Evolutionary conservation across 495 filamentous ascomycete genomes (phyloP), one percentile per base, ranked within the genome.

Genomic region (Cercophora scortea): DNA sequence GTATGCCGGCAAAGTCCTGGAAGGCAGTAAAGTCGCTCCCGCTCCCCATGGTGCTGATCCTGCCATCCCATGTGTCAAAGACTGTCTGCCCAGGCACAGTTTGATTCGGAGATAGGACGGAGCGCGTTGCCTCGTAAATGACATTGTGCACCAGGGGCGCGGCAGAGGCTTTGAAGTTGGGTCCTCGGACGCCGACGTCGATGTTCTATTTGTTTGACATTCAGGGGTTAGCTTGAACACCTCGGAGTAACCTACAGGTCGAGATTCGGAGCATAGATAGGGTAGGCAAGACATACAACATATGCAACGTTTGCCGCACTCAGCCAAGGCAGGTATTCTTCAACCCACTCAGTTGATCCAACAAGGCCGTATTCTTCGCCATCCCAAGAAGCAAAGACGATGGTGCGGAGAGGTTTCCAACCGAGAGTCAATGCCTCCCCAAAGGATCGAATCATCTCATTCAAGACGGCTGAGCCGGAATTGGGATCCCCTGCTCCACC

Each of bases 371-470:
- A 97, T 65, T 95, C 90, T 62, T 89, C 88, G 32, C 84, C 93
- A 61, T 98, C 93, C 93, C 93, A 97, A 59, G 85, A 92, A 19
- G 87, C 88, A 66, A 97, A 96, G 53, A 93, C 85, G 56, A 98
- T 90, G 6, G 89, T 95, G 11, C 93, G 85, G 1, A 91, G 72
- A 11, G 93, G 93, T 47, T 87, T 85, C 93, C 93, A 98, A 9
- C 91, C 92, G 32, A 79, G 79, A 18, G 73, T 75, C n/a, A 85
- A 67, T 36, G 95, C 81, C 50, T 87, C 75, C 32, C 90, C 89
- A 61, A 97, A 87, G 53, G 88, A 82, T 6, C 87, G 81, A 32
- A 94, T 80, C 38, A 90, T 82, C 65, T 98, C 94, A 44, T 95
- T 80, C 58, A 97, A 75, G 6, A 92, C 83, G 1, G 94, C 92